Evolutionary conservation across 2,329 filamentous ascomycete genomes (phyloP).

Genomic region (Emmonsiellopsis sp.): DNA sequence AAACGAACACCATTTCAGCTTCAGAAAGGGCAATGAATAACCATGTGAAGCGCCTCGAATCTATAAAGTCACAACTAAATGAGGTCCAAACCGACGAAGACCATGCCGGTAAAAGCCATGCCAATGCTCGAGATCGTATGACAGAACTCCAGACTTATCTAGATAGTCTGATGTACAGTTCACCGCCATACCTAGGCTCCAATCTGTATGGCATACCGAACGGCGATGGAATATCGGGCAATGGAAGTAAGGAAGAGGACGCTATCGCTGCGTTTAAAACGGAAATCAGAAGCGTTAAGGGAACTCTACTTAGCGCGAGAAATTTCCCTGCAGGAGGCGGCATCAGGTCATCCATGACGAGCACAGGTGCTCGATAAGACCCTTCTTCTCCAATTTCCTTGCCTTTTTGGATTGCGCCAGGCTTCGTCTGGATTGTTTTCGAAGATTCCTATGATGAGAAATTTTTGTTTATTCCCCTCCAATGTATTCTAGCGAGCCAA

Average conservation of each 20-base stretch:
- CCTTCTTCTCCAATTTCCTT: no score
- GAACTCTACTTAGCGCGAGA: slow-evolving; percentile 52
- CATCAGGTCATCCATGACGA: neutral
- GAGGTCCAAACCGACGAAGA: slow-evolving; percentile 36
- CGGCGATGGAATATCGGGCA: slow-evolving; percentile 13
- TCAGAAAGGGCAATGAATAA: slow-evolving; percentile 18
- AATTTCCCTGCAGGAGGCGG: slow-evolving; percentile 42
- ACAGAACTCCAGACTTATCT: slow-evolving; percentile 44
- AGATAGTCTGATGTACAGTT: slow-evolving; percentile 36
- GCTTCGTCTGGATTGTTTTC: no score
- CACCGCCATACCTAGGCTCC: slow-evolving; percentile 18
- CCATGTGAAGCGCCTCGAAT: slow-evolving; percentile 39
- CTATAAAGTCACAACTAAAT: slow-evolving; percentile 42
- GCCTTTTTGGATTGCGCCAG: no score
- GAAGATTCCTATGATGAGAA: no score
- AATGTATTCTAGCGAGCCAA: no score
- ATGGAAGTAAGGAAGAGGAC: slow-evolving; percentile 42
- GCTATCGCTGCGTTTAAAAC: slow-evolving; percentile 49
- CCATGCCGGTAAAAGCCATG: slow-evolving; percentile 21
- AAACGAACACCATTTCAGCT: slow-evolving; percentile 10
- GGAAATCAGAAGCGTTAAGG: slow-evolving; percentile 55
- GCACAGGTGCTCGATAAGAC: neutral
- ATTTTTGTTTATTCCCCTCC: no score
- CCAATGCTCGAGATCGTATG: slow-evolving; percentile 24
- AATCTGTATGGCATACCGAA: slow-evolving; percentile 26